Evolutionary conservation across 306 rosid species (phyloP).

Genomic region (Lathyrus tuberosus): DNA sequence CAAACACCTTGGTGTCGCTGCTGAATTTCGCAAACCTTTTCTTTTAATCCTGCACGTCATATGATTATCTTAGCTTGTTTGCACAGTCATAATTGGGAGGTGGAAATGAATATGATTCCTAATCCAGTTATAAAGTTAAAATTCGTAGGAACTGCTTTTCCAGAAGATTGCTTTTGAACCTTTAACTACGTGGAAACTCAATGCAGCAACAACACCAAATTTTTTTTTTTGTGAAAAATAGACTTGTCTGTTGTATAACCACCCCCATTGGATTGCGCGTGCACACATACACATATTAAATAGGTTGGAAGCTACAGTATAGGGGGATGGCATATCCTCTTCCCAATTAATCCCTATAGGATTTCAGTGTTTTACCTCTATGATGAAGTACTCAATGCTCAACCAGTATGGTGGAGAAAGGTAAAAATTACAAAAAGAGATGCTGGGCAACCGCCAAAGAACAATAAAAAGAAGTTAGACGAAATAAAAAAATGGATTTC

Average conservation of each 20-base stretch:
- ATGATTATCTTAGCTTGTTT: neutral
- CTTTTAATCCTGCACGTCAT: neutral
- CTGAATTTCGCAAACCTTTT: neutral
- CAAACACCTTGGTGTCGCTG: neutral
- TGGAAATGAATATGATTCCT: neutral
- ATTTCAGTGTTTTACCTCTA: conserved; percentile 10
- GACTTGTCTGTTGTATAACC: neutral
- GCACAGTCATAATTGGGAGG: neutral
- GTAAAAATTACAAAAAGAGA: conserved; percentile 4
- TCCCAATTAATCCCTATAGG: neutral
- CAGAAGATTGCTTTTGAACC: neutral
- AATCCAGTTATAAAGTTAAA: neutral
- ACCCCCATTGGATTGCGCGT: neutral
- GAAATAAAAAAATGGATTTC: neutral
- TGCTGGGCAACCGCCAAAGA: conserved; percentile 14
- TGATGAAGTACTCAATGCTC: conserved; percentile 30
- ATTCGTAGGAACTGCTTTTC: conserved; percentile 6
- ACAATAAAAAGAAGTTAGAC: conserved; percentile 20
- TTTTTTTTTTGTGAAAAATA: conserved; percentile 1
- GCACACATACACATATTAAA: neutral
- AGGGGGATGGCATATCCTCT: neutral
- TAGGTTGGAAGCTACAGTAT: conserved; percentile 1
- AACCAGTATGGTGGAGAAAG: conserved; percentile 1
- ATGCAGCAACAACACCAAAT: conserved; percentile 1
- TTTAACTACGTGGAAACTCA: conserved; percentile 8